Percentiles rank a stretch among this genome's conserved stretches.
phyloP scores from a whole-genome alignment of 352 stramenopile genomes.

The Phytopythium oedochilum region DNA sequence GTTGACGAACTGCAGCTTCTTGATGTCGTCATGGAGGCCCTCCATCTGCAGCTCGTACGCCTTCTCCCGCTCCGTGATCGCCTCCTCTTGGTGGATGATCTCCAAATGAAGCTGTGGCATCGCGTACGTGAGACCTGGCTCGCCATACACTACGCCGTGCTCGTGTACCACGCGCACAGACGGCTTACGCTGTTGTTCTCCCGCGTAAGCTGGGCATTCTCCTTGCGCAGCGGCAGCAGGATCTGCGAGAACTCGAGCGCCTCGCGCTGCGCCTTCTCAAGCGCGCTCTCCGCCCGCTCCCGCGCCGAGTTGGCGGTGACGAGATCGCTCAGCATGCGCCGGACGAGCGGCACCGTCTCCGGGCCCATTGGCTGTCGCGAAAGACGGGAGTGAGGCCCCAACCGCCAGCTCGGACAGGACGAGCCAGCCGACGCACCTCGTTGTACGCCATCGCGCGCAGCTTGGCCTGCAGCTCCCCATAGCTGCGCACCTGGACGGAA shows the following conservation, averaged over 20 bases:
- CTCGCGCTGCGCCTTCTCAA: conserved; percentile 56
- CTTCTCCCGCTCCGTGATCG: conserved; percentile 58
- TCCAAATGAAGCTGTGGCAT: conserved; percentile 55
- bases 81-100: conserved; percentile 80
- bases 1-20: conserved; percentile 69
- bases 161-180: too few species aligned
- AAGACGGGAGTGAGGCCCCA: not conserved
- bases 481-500: conserved; percentile 37
- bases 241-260: conserved; percentile 62
- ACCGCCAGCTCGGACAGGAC: not conserved
- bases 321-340: conserved; percentile 54
- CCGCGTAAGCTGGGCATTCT: conserved; percentile 62
- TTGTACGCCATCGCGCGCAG: conserved; percentile 55
- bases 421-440: too few species aligned
- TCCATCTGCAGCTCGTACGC: conserved; percentile 60
- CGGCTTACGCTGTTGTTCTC: conserved; percentile 73
- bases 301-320: conserved; percentile 19
- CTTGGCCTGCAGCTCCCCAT: conserved; percentile 50
- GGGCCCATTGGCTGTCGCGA: conserved; percentile 38
- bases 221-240: conserved; percentile 65
- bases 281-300: conserved; percentile 29
- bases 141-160: too few species aligned
- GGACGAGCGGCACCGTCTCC: conserved; percentile 58
- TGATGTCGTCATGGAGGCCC: conserved; percentile 61
- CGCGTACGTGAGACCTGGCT: not conserved